Evolutionary conservation across 208 protist genomes (phyloP).

Genomic region (Phytomonas sp.): DNA sequence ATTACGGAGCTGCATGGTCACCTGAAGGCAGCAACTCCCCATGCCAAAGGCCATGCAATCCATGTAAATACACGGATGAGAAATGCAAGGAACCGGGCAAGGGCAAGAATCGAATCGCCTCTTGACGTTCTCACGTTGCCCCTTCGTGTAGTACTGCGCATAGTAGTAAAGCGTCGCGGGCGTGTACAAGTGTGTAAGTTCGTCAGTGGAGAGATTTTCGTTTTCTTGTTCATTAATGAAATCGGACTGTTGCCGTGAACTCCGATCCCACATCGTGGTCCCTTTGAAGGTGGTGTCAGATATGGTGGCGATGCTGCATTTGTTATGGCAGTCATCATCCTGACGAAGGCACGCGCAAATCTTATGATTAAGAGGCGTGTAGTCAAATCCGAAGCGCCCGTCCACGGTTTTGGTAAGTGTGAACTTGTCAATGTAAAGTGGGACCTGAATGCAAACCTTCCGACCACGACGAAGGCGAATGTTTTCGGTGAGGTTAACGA

Average conservation of each 20-base stretch:
- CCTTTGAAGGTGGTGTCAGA: neutral
- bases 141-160: constrained; percentile 81
- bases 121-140: constrained; percentile 58
- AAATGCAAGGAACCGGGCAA: constrained; percentile 75
- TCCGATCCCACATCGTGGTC: too few species aligned
- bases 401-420: constrained; percentile 82
- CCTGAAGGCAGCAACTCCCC: constrained; percentile 97
- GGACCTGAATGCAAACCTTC: constrained; percentile 96
- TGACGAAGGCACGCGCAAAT: constrained; percentile 49
- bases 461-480: constrained; percentile 92
- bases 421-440: constrained; percentile 91
- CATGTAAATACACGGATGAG: constrained; percentile 96
- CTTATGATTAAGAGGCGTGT: constrained; percentile 57
- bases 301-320: constrained; percentile 29
- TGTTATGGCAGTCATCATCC: constrained; percentile 41
- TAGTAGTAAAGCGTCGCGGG: constrained; percentile 86
- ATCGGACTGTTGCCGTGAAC: too few species aligned
- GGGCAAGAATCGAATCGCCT: constrained; percentile 75
- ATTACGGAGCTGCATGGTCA: constrained; percentile 94
- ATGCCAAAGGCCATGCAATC: constrained; percentile 99
- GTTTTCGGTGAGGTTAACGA: constrained; percentile 94
- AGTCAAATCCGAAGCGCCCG: constrained; percentile 73
- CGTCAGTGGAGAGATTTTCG: constrained; percentile 34
- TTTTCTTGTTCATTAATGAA: constrained; percentile 22
- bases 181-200: constrained; percentile 74